phyloP scores from a whole-genome alignment of 2,329 filamentous ascomycete species.

The Penicillium sp. region DNA sequence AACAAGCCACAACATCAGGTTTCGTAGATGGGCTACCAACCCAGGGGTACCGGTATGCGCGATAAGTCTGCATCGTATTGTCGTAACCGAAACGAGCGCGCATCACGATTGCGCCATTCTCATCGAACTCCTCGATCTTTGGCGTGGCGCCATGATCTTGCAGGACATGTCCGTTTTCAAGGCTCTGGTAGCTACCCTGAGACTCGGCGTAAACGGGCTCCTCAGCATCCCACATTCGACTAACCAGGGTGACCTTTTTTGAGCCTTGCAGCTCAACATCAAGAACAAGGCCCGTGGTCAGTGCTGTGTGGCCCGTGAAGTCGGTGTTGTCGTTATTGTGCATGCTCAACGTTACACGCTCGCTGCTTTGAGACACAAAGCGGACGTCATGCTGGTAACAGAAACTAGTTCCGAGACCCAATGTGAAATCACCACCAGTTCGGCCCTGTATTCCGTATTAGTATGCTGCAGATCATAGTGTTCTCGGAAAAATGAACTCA shows the following conservation, averaged over 20 bases:
- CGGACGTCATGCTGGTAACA: conserved; percentile 34
- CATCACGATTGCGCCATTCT: conserved; percentile 29
- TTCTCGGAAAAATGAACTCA: conserved; percentile 1
- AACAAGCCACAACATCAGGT: conserved; percentile 19
- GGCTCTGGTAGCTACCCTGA: conserved; percentile 26
- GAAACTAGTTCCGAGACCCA: conserved; percentile 19
- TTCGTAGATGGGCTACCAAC: conserved; percentile 15
- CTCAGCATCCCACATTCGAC: conserved; percentile 19
- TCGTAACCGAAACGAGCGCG: conserved; percentile 30
- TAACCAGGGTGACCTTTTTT: conserved; percentile 14
- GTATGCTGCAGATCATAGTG: not conserved
- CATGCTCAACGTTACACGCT: conserved; percentile 26
- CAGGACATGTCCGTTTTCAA: conserved; percentile 25
- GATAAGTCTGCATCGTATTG: conserved; percentile 28
- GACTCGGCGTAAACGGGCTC: conserved; percentile 24
- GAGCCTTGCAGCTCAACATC: conserved; percentile 19
- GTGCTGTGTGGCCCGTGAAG: conserved; percentile 29
- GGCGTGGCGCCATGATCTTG: conserved; percentile 33
- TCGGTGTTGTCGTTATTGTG: conserved; percentile 31
- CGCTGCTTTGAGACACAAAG: conserved; percentile 26
- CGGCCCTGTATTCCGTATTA: conserved; percentile 13
- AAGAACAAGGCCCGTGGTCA: conserved; percentile 25
- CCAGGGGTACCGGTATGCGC: conserved; percentile 26
- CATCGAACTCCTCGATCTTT: conserved; percentile 31
- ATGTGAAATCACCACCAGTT: conserved; percentile 25